Base-by-base conservation (phyloP, 176 grass and related monocot genomes). In the Musa itinerans region DNA sequence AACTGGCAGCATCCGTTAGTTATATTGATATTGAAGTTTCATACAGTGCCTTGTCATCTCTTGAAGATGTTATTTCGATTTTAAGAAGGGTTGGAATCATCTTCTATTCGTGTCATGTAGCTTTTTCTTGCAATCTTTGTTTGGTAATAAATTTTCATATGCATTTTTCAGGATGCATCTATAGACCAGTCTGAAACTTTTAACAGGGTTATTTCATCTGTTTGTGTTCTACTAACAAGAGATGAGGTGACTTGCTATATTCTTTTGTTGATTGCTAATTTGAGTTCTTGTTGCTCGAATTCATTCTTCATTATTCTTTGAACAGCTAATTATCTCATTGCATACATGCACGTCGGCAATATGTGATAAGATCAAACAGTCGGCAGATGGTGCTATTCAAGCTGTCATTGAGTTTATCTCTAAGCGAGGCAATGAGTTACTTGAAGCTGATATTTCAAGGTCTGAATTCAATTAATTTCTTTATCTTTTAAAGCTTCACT, bases 281-380 rank as follows among this genome's bases (percentile, higher is more conserved):
- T 75, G 24, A 65, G 25, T 73, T 72, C 48, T 72, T 29, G 51
- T 71, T 54, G 11, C 76, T 74, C 50, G 9, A n/a, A 68, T 54
- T 82, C 52, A 50, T 78, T 69, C 73, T 27, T 26, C 57, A 64
- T 72, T 21, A 78, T 66, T 82, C 74, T 77, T 86, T 26, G 54
- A 83, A 82, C 79, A 97, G 94, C 71, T 97, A 65, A 86, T 86
- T 81, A 70, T 92, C 48, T 84, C 88, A 56, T 83, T 97, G 67
- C 86, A 93, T 79, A 89, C 94, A 22, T 97, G 94, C 76, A 90
- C 88, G 1, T 64, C 80, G 78, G 90, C 90, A 25, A 79, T 92
- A 75, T 97, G 90, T 66, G 94, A 97, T 79, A 97, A 91, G 79
- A 85, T 93, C 58, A 97, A 97, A 76, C 88, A 97, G 85, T 97